Percentiles rank a stretch among this genome's conserved stretches.
Conservation (phyloP, 2,329 filamentous ascomycete genomes). For the Bipolaris bicolor region DNA sequence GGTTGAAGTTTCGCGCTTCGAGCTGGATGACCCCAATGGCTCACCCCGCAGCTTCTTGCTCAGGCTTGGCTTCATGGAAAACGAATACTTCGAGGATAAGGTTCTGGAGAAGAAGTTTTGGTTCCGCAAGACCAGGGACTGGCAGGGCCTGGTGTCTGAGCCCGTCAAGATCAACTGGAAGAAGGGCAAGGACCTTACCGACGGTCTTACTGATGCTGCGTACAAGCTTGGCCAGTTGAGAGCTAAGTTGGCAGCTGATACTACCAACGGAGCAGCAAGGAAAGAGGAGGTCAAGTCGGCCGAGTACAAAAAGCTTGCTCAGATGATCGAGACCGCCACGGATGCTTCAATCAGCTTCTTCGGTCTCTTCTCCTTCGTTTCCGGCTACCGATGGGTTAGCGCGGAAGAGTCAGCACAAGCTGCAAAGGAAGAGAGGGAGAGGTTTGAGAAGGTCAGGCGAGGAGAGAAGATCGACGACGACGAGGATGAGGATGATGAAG, state of each 20-base stretch:
- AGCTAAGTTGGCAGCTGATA: constrained; percentile 41
- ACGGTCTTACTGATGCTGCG: constrained; percentile 77
- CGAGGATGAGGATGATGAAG: constrained; percentile 59
- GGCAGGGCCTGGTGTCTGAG: constrained; percentile 81
- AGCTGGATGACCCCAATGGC: constrained; percentile 70
- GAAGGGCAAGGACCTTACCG: constrained; percentile 78
- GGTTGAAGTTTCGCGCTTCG: constrained; percentile 79
- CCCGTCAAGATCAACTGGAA: constrained; percentile 85
- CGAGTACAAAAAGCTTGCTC: constrained; percentile 61
- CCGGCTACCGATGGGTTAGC: constrained; percentile 68
- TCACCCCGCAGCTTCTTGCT: constrained; percentile 77
- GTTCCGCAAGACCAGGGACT: constrained; percentile 74
- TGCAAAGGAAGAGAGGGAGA: constrained; percentile 65
- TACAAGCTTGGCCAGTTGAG: constrained; percentile 71
- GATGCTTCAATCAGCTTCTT: constrained; percentile 81
- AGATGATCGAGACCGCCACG: constrained; percentile 62
- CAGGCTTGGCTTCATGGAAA: constrained; percentile 78
- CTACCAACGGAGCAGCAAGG: constrained; percentile 48
- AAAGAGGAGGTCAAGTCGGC: constrained; percentile 62
- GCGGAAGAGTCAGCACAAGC: constrained; percentile 74
- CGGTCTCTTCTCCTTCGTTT: constrained; percentile 79
- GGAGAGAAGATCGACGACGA: constrained; percentile 49
- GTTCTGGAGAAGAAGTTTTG: constrained; percentile 91
- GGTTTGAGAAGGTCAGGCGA: constrained; percentile 54
- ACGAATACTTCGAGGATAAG: constrained; percentile 80